Percentiles rank a stretch among this genome's conserved stretches.
These are phyloP conservation scores for Chytriomyces sp. DNA, from an alignment of 192 early-diverging fungal genomes.

Conservation along the genomic window DNA sequence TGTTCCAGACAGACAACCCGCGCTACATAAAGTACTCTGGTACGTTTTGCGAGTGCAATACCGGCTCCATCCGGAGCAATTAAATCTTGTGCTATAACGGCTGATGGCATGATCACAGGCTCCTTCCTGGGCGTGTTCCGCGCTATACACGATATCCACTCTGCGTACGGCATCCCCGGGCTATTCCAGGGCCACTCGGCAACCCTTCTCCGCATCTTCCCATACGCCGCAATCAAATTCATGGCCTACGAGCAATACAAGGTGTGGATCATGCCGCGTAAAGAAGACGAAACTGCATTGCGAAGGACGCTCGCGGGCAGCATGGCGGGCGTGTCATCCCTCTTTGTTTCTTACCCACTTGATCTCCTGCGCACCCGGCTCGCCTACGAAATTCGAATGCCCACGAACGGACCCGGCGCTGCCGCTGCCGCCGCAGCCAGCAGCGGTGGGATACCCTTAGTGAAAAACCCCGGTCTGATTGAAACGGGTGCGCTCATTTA, in stretches of 20 bases:
- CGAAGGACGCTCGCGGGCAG: slow-evolving; percentile 85
- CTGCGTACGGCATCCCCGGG: slow-evolving; percentile 70
- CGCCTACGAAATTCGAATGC: slow-evolving; percentile 76
- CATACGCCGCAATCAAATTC: slow-evolving; percentile 96
- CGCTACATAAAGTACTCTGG: slow-evolving; percentile 53
- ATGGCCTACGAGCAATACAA: slow-evolving; percentile 93
- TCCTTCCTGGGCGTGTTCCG: slow-evolving; percentile 79
- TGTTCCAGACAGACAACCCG: slow-evolving; percentile 57
- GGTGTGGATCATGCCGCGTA: slow-evolving; percentile 66
- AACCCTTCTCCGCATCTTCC: slow-evolving; percentile 91
- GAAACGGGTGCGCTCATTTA: slow-evolving; percentile 64
- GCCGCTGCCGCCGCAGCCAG: neutral
- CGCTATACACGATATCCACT: slow-evolving; percentile 75
- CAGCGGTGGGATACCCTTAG: too few species aligned
- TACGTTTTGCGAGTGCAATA: slow-evolving; percentile 10
- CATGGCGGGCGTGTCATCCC: slow-evolving; percentile 77
- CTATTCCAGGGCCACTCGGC: slow-evolving; percentile 96
- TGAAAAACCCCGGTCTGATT: slow-evolving; percentile 12
- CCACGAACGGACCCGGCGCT: slow-evolving; percentile 6
- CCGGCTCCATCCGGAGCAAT: neutral
- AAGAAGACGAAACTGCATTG: slow-evolving; percentile 63
- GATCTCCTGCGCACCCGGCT: slow-evolving; percentile 93
- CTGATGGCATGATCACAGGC: slow-evolving; percentile 48
- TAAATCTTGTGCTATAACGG: neutral
- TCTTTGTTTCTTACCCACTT: slow-evolving; percentile 88